A percentile compares a stretch with the other conserved stretches of the same genome.
Conservation (phyloP, 2,329 filamentous ascomycete genomes). For the Acephala macrosclerotiorum region DNA sequence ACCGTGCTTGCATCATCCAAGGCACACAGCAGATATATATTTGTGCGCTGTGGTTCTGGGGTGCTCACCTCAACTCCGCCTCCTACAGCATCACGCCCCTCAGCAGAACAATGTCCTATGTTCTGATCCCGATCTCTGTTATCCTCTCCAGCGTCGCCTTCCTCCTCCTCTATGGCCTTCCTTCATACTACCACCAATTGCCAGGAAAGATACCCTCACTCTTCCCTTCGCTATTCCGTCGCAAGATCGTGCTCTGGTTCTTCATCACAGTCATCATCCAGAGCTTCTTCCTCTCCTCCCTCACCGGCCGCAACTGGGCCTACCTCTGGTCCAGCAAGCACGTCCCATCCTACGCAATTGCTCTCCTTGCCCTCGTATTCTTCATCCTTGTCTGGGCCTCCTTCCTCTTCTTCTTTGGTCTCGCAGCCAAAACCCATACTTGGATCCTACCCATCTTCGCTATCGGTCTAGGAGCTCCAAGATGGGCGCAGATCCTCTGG, state of each 20-base stretch:
- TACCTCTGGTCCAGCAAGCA: constrained; percentile 48
- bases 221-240: constrained; percentile 65
- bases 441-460: constrained; percentile 75
- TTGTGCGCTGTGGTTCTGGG: constrained; percentile 71
- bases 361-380: constrained; percentile 62
- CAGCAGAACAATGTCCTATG: not conserved
- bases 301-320: constrained; percentile 72
- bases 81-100: not conserved
- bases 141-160: constrained; percentile 63
- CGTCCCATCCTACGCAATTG: constrained; percentile 62
- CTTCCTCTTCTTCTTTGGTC: constrained; percentile 58
- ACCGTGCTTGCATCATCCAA: constrained; percentile 70
- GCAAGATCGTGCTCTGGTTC: constrained; percentile 73
- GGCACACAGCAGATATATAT: constrained; percentile 73
- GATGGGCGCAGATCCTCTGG: constrained; percentile 75
- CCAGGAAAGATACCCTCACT: constrained; percentile 71
- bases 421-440: constrained; percentile 64
- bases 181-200: constrained; percentile 70
- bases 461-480: constrained; percentile 69
- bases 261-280: constrained; percentile 61
- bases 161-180: constrained; percentile 66
- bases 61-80: constrained; percentile 4
- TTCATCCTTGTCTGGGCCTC: constrained; percentile 62
- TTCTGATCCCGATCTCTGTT: constrained; percentile 58
- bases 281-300: constrained; percentile 55